Conservation (phyloP, 768 basidiomycete species). For the Rubroboletus satanas region DNA sequence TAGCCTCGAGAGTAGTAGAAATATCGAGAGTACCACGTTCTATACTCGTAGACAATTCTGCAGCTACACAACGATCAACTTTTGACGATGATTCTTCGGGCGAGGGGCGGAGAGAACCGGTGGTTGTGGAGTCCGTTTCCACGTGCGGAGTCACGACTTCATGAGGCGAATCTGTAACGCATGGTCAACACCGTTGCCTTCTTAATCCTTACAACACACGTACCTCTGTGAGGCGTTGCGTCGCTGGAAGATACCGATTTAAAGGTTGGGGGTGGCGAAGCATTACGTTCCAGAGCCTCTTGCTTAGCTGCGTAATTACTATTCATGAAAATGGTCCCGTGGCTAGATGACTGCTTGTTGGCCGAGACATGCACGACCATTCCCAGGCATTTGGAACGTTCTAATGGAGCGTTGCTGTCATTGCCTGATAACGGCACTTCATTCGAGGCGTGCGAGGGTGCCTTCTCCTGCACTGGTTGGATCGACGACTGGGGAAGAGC, state of each 20-base stretch:
- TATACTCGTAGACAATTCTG: slow-evolving; percentile 4
- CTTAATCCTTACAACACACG: background rate
- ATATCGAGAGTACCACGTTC: slow-evolving; percentile 10
- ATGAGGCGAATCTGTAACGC: slow-evolving; percentile 11
- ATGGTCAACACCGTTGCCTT: slow-evolving; percentile 8
- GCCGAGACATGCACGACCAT: slow-evolving; percentile 8
- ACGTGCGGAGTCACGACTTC: slow-evolving; percentile 11
- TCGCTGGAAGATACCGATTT: slow-evolving; percentile 7
- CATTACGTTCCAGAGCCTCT: slow-evolving; percentile 12
- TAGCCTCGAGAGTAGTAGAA: slow-evolving; percentile 4
- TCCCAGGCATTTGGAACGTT: slow-evolving; percentile 21
- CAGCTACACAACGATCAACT: background rate
- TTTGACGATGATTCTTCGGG: slow-evolving; percentile 7
- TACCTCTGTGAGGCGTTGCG: slow-evolving; percentile 16
- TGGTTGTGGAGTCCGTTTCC: slow-evolving; percentile 6
- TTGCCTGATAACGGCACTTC: slow-evolving; percentile 7
- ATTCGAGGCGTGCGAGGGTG: slow-evolving; percentile 19
- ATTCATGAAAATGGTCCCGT: slow-evolving; percentile 23
- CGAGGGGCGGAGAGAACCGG: slow-evolving; percentile 2
- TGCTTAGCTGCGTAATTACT: slow-evolving; percentile 13
- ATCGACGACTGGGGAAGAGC: slow-evolving; percentile 16
- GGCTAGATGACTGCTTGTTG: slow-evolving; percentile 18
- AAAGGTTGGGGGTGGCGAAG: slow-evolving; percentile 7
- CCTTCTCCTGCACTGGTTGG: slow-evolving; percentile 36
- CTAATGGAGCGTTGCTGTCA: slow-evolving; percentile 13